Base-by-base conservation (phyloP, 1,284 basidiomycete species). In the Laetiporus sulphureus region DNA sequence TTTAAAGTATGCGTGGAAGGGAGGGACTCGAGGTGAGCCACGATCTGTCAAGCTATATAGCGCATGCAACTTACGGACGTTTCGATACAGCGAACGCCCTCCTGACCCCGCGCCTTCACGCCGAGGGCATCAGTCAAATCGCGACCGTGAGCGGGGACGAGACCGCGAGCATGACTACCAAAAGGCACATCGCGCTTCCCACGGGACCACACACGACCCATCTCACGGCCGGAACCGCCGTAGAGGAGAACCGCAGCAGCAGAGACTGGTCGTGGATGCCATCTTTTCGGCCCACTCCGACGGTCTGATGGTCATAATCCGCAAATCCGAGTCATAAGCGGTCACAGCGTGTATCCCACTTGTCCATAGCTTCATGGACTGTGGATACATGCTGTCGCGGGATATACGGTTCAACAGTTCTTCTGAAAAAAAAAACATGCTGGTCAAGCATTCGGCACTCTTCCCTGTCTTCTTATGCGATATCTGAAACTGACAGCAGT, bases 251-350 rank as follows among this genome's bases (percentile, higher is more conserved):
- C 54, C 47, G 21, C 30, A 43, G 15, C 62, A 56, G 48, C 60
- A 59, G 41, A 67, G 64, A 52, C 61, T 77, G 40, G 46, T 66
- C 21, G 83, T 87, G 13, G 85, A 87, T 52, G 81, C 83, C 3
- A 86, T 88, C 44, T 86, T 88, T 57, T 84, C 82, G 27, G 84
- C 81, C 3, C 84, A 87, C 57, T 86, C 83, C 19, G 84, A 88
- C 56, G 84, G 84, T 4, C 66, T 88, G 44, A 75, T 88, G 66
- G 80, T 85, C 48, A 83, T 88, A 47, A 62, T 88, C 8, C 73
- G 85, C 11, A 49, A 50, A 20, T 49, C 56, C 34, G 39, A 42
- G 21, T 36, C n/a, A n/a, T n/a, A n/a, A n/a, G n/a, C n/a, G n/a
- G n/a, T n/a, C n/a, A n/a, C n/a, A n/a, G n/a, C n/a, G n/a, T n/a